Evolutionary conservation across 2,329 filamentous ascomycete genomes (phyloP).

Genomic region (Hypoxylon sp.): DNA sequence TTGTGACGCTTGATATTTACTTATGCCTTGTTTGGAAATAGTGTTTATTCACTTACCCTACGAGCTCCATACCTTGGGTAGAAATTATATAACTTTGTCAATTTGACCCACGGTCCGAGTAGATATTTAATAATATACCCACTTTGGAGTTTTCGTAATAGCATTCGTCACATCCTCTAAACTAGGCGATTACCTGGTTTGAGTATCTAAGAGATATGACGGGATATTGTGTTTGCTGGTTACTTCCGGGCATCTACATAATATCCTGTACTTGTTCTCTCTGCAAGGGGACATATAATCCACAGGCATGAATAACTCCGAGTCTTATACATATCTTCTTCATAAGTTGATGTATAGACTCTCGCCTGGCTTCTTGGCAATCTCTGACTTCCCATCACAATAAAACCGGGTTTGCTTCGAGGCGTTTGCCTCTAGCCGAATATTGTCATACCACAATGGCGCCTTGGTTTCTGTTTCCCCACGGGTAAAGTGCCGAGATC

Average conservation of each 20-base stretch:
- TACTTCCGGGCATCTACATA: neutral
- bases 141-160: neutral
- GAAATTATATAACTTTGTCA: neutral
- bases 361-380: neutral
- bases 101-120: neutral
- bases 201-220: neutral
- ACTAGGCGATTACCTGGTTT: too few relatives aligned
- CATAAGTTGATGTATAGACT: neutral
- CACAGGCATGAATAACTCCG: neutral
- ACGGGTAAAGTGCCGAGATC: slow-evolving; percentile 12
- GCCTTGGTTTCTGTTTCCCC: neutral
- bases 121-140: neutral
- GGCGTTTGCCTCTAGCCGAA: neutral
- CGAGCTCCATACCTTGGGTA: neutral
- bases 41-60: neutral
- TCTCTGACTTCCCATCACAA: neutral
- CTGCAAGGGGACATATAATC: neutral
- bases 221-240: neutral
- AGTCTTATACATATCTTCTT: neutral
- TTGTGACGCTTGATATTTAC: neutral
- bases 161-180: neutral
- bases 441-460: neutral
- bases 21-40: neutral
- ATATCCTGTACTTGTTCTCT: neutral
- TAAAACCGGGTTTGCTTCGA: neutral